phyloP scores from a whole-genome alignment of 331 rosid species.

The Malus hybrid region DNA sequence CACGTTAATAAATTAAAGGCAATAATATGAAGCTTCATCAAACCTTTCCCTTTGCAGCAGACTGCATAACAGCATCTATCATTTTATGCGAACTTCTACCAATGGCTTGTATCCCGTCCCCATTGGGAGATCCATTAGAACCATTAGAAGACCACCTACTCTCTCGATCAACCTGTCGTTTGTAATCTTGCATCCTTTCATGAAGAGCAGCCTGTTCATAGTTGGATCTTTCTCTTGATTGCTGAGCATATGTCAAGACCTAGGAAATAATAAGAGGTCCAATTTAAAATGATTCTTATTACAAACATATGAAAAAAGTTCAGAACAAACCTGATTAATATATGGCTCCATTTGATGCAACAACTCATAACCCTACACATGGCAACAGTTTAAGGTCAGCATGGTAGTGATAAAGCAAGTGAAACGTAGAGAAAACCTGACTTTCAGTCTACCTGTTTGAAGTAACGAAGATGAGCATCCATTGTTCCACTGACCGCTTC shows the following conservation, averaged over 20 bases:
- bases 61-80: constrained; percentile 99
- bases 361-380: constrained; percentile 83
- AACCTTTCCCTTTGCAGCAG: constrained; percentile 99
- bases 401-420: constrained; percentile 4
- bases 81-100: constrained; percentile 99
- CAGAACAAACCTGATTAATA: constrained; percentile 76
- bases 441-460: constrained; percentile 68
- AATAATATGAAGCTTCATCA: not conserved
- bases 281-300: constrained; percentile 1
- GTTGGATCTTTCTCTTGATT: constrained; percentile 95
- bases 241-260: constrained; percentile 99
- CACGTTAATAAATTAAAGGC: not conserved
- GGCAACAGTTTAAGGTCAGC: constrained; percentile 25
- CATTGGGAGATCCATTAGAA: constrained; percentile 94
- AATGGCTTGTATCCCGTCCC: constrained; percentile 97
- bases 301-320: not conserved
- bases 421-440: constrained; percentile 7
- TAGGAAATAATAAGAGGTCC: constrained; percentile 30
- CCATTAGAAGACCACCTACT: constrained; percentile 90
- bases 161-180: constrained; percentile 96
- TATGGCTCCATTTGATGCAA: constrained; percentile 99
- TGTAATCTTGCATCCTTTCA: constrained; percentile 98
- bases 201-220: constrained; percentile 97
- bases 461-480: constrained; percentile 99
- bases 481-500: constrained; percentile 99